A percentile compares a stretch with the other conserved stretches of the same genome.
phyloP scores from a whole-genome alignment of 345 rosid genomes.

The Toxicodendron radicans region DNA sequence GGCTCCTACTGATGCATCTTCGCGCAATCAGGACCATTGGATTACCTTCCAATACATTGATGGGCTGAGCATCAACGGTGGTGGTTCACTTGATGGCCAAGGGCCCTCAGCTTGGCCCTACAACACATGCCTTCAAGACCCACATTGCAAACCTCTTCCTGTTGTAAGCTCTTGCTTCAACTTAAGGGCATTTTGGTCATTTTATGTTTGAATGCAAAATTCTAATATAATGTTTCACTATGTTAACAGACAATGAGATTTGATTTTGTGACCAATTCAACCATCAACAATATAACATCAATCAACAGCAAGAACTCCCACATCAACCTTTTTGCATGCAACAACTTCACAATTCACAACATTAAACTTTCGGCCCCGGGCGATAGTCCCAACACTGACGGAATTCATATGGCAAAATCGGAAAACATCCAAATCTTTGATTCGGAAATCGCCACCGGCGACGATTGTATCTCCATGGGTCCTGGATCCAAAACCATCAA shows the following conservation, averaged over 20 bases:
- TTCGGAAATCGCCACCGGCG: conserved; percentile 50
- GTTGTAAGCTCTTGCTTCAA: conserved; percentile 16
- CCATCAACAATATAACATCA: conserved; percentile 17
- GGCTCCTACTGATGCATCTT: conserved; percentile 13
- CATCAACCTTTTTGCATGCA: conserved; percentile 16
- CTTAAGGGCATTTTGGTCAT: too few species aligned
- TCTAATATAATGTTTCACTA: background rate
- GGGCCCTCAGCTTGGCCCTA: conserved; percentile 31
- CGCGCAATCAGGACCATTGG: conserved; percentile 13
- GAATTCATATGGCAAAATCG: conserved; percentile 47
- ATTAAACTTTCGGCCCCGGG: conserved; percentile 40
- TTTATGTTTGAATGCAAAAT: too few species aligned
- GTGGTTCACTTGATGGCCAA: conserved; percentile 36
- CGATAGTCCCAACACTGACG: conserved; percentile 67
- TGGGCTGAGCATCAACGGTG: conserved; percentile 20
- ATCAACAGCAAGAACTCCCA: conserved; percentile 34
- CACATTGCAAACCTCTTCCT: conserved; percentile 19
- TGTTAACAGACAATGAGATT: conserved; percentile 20
- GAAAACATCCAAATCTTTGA: conserved; percentile 27
- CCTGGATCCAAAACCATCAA: conserved; percentile 37
- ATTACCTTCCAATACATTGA: conserved; percentile 20
- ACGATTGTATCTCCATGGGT: conserved; percentile 53
- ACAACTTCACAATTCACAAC: background rate
- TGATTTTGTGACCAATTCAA: conserved; percentile 18
- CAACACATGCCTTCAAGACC: conserved; percentile 7